These are phyloP conservation scores for Conidiobolus incongruus DNA, from an alignment of 371 early-diverging fungal species.

Conservation along the genomic window DNA sequence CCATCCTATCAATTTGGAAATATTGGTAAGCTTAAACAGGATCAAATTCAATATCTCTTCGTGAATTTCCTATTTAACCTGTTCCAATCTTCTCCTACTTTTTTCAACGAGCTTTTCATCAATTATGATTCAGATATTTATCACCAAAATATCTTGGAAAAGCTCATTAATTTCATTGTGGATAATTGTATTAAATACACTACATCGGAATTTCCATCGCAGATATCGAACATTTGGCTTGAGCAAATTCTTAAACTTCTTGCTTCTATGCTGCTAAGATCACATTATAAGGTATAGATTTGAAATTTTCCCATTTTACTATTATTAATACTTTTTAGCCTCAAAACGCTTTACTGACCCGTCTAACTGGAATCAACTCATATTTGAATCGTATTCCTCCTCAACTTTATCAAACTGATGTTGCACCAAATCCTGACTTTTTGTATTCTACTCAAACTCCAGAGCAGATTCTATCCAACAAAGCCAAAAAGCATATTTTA, in stretches of 20 bases:
- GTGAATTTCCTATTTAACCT: constrained; percentile 12
- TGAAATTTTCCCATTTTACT: no score
- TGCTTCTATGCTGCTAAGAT: not conserved
- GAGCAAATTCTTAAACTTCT: not conserved
- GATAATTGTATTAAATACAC: not conserved
- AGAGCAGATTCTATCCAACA: no score
- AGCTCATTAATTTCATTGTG: constrained; percentile 48
- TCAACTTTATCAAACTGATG: no score
- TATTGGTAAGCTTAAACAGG: no score
- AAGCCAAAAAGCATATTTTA: constrained; percentile 51
- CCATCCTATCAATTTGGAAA: no score
- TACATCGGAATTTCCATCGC: not conserved
- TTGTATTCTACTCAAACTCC: no score
- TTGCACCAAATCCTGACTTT: no score
- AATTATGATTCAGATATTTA: constrained; percentile 77
- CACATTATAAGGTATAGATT: no score
- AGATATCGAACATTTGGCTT: constrained; percentile 5
- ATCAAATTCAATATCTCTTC: no score
- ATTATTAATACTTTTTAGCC: not conserved
- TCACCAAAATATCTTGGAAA: constrained; percentile 67
- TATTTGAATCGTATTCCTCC: no score
- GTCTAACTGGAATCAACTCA: no score
- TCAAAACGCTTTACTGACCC: no score
- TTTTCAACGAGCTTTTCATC: constrained; percentile 74
- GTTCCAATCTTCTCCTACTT: constrained; percentile 32